These are phyloP conservation scores for Exserohilum rostratum DNA, from an alignment of 2,329 filamentous ascomycete genomes.

Conservation along the genomic window DNA sequence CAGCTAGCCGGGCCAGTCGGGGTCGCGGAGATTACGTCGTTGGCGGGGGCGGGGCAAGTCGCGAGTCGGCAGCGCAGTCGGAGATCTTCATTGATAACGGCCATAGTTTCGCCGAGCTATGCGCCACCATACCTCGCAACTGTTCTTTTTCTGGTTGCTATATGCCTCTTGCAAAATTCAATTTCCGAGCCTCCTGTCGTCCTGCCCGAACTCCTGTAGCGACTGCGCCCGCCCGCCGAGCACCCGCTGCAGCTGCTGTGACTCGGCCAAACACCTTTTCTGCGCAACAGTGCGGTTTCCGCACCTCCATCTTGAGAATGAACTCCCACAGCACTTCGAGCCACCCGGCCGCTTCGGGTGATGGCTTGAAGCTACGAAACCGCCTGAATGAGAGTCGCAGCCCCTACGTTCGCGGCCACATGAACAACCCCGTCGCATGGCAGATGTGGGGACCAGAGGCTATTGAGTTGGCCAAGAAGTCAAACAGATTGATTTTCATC, in stretches of 20 bases:
- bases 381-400: slow-evolving; percentile 66
- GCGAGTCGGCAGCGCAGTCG: slow-evolving; percentile 11
- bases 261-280: slow-evolving; percentile 17
- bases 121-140: slow-evolving; percentile 2
- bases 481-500: slow-evolving; percentile 89
- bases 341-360: slow-evolving; percentile 16
- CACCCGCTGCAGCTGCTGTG: slow-evolving; percentile 7
- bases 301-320: slow-evolving; percentile 40
- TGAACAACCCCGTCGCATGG: slow-evolving; percentile 86
- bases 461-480: slow-evolving; percentile 74
- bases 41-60: slow-evolving; percentile 17
- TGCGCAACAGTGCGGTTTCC: slow-evolving; percentile 32
- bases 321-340: slow-evolving; percentile 30
- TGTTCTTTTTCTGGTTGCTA: slow-evolving; percentile 10
- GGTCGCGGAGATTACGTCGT: slow-evolving; percentile 17
- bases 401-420: slow-evolving; percentile 75
- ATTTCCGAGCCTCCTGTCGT: slow-evolving; percentile 34
- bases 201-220: slow-evolving; percentile 16
- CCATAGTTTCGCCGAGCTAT: slow-evolving; percentile 8
- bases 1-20: slow-evolving; percentile 9
- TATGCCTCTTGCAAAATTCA: slow-evolving; percentile 41
- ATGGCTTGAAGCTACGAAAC: slow-evolving; percentile 57
- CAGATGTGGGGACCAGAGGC: slow-evolving; percentile 83
- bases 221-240: slow-evolving; percentile 7
- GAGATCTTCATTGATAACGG: slow-evolving; percentile 12